Conservation (phyloP, 2,329 filamentous ascomycete species). For the Cadophora luteo-olivacea region DNA sequence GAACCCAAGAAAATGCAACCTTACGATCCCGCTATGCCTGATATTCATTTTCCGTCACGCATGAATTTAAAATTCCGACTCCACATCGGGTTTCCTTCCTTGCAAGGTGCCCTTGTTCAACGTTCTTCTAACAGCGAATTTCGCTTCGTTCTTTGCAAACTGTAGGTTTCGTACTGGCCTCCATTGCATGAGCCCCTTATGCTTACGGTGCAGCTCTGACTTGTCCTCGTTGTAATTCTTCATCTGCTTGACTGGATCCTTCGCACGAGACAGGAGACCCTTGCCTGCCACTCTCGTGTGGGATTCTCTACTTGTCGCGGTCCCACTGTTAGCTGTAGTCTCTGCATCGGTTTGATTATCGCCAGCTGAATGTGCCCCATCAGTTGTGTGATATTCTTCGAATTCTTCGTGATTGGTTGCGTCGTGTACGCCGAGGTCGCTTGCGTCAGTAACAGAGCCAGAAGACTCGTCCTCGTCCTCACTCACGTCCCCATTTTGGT, state of each 20-base stretch:
- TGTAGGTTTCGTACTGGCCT: constrained; percentile 83
- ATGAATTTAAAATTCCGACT: constrained; percentile 34
- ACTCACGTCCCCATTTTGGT: constrained; percentile 42
- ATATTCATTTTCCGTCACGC: not conserved
- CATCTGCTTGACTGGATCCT: constrained; percentile 62
- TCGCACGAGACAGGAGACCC: constrained; percentile 38
- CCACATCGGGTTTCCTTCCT: constrained; percentile 74
- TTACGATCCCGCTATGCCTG: not conserved
- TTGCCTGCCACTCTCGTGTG: constrained; percentile 21
- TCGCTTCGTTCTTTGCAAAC: constrained; percentile 88
- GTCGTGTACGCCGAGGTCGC: constrained; percentile 66
- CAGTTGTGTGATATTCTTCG: constrained; percentile 9
- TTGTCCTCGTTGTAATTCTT: constrained; percentile 72
- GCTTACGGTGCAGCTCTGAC: constrained; percentile 81
- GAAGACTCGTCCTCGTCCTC: constrained; percentile 33
- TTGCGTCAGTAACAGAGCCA: constrained; percentile 42
- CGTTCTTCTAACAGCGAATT: constrained; percentile 77
- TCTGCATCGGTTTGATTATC: not conserved
- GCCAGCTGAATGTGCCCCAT: not conserved
- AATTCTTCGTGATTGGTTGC: constrained; percentile 42
- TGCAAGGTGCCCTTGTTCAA: constrained; percentile 79
- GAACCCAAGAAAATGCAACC: no score
- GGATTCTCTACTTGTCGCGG: not conserved
- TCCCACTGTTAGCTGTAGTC: not conserved
- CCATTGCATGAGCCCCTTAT: constrained; percentile 95